Evolutionary conservation across 1,284 basidiomycete species (phyloP).

Genomic region (Apiotrichum laibachii): DNA sequence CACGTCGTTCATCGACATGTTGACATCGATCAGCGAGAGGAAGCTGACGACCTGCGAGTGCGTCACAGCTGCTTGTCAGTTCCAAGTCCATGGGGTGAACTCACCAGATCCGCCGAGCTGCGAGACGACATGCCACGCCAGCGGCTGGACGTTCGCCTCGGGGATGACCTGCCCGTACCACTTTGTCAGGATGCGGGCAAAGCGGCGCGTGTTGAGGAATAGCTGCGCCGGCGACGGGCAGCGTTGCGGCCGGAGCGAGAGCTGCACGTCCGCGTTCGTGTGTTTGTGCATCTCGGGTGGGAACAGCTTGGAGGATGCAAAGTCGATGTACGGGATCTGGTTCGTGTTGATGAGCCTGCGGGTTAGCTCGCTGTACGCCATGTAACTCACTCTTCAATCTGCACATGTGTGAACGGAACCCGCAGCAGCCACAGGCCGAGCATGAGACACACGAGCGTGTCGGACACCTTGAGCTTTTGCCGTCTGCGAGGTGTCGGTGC

Average conservation of each 20-base stretch:
- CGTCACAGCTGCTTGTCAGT: conserved; percentile 54
- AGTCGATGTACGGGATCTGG: conserved; percentile 77
- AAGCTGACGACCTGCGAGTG: conserved; percentile 52
- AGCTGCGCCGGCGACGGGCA: conserved; percentile 25
- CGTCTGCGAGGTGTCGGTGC: not conserved
- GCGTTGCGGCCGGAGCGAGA: conserved; percentile 21
- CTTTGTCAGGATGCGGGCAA: conserved; percentile 29
- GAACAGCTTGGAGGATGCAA: conserved; percentile 58
- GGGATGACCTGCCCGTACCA: conserved; percentile 66
- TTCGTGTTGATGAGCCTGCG: conserved; percentile 61
- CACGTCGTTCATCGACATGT: conserved; percentile 43
- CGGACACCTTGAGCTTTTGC: conserved; percentile 22
- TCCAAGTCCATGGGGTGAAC: conserved; percentile 56
- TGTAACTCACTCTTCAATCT: conserved; percentile 64
- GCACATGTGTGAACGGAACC: conserved; percentile 68
- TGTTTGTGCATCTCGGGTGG: conserved; percentile 58
- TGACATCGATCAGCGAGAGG: conserved; percentile 35
- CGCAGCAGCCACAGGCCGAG: conserved; percentile 74
- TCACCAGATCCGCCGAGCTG: conserved; percentile 71
- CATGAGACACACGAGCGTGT: conserved; percentile 54
- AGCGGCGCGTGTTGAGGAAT: conserved; percentile 20
- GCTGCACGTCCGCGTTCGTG: conserved; percentile 13
- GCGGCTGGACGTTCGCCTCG: conserved; percentile 70
- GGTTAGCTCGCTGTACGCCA: not conserved
- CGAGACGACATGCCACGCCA: conserved; percentile 75